A percentile compares a stretch with the other conserved stretches of the same genome.
phyloP scores from a whole-genome alignment of 306 rosid species.

The Medicago arabica region DNA sequence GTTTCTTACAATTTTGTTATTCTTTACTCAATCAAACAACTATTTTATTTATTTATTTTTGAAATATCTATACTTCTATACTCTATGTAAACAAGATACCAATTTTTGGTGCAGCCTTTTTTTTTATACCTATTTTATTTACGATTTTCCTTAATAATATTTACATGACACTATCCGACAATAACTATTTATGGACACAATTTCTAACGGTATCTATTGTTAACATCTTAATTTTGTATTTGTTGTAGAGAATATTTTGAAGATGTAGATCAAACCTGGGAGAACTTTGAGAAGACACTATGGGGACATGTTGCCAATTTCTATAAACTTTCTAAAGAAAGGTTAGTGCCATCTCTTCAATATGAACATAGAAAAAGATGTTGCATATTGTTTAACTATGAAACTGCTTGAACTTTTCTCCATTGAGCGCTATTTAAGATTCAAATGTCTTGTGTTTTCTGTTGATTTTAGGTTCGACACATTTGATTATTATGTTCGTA shows the following conservation, averaged over 20 bases:
- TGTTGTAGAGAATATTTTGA: conserved; percentile 84
- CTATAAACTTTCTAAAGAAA: conserved; percentile 92
- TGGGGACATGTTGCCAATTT: conserved; percentile 90
- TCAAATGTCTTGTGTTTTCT: conserved; percentile 24
- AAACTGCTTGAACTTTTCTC: conserved; percentile 24
- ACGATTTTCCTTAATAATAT: neutral
- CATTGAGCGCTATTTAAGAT: conserved; percentile 24
- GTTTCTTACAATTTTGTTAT: too few species aligned
- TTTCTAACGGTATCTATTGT: conserved; percentile 20
- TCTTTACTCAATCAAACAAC: too few species aligned
- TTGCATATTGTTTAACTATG: conserved; percentile 32
- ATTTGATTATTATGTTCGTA: conserved; percentile 25
- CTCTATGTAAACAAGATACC: too few species aligned
- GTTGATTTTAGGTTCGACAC: conserved; percentile 24
- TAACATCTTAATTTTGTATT: conserved; percentile 38
- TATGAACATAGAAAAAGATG: conserved; percentile 31
- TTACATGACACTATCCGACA: neutral
- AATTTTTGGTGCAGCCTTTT: too few species aligned
- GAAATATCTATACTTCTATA: too few species aligned
- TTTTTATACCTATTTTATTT: too few species aligned
- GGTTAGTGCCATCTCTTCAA: conserved; percentile 56
- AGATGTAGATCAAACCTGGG: conserved; percentile 96
- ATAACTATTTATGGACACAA: neutral
- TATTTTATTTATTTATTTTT: too few species aligned
- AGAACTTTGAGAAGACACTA: conserved; percentile 90